Conservation (phyloP, 176 grass and related monocot species). For the Hsuehochloa calcarea region DNA sequence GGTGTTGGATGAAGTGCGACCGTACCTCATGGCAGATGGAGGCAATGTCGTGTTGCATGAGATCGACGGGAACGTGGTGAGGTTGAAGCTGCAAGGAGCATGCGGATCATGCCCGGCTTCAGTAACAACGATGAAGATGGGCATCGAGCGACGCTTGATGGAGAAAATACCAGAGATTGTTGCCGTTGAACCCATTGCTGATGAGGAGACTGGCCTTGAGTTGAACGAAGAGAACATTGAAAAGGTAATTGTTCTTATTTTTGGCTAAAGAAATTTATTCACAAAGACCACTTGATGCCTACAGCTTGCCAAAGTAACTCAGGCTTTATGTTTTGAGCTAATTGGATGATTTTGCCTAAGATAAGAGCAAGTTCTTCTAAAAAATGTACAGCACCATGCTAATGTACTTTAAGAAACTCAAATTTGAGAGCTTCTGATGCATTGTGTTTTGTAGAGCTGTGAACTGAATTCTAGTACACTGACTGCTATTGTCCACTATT, state of each 20-base stretch:
- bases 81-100: slow-evolving; percentile 84
- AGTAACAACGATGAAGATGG: slow-evolving; percentile 93
- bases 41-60: slow-evolving; percentile 90
- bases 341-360: neutral
- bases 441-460: neutral
- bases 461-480: neutral
- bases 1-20: slow-evolving; percentile 93
- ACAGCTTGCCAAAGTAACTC: neutral
- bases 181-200: slow-evolving; percentile 70
- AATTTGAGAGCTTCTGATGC: neutral
- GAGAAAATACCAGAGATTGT: slow-evolving; percentile 97
- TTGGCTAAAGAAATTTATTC: neutral
- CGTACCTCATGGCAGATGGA: slow-evolving; percentile 94
- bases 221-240: slow-evolving; percentile 87
- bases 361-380: neutral
- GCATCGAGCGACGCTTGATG: slow-evolving; percentile 88
- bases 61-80: slow-evolving; percentile 84
- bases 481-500: neutral
- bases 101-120: slow-evolving; percentile 95
- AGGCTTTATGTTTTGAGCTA: slow-evolving; percentile 3
- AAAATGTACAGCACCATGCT: neutral
- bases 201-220: slow-evolving; percentile 91
- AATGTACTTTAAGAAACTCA: slow-evolving; percentile 10
- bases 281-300: neutral
- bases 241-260: slow-evolving; percentile 45